A percentile compares a stretch with the other conserved stretches of the same genome.
phyloP scores from a whole-genome alignment of 441 rosid species.

The Biscutella laevigata region DNA sequence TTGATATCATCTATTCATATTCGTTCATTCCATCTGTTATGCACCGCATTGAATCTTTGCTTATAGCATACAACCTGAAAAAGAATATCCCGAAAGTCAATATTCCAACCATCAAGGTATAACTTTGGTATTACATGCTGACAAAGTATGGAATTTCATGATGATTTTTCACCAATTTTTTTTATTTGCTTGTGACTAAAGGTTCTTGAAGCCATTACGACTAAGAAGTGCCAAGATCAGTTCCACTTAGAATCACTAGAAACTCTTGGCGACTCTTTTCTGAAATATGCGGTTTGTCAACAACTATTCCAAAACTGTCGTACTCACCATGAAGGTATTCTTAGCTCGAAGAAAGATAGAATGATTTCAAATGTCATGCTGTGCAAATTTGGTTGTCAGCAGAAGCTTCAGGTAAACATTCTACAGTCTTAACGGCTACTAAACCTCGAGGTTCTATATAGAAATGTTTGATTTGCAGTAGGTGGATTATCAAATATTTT shows the following conservation, averaged over 20 bases:
- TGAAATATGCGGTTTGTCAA: slow-evolving; percentile 72
- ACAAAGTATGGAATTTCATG: not conserved
- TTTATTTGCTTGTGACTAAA: slow-evolving; percentile 15
- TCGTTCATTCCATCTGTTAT: slow-evolving; percentile 66
- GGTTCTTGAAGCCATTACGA: slow-evolving; percentile 87
- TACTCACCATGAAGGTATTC: slow-evolving; percentile 70
- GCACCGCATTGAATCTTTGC: slow-evolving; percentile 73
- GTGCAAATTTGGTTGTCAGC: slow-evolving; percentile 54
- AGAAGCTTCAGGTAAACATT: slow-evolving; percentile 57
- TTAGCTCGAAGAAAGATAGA: slow-evolving; percentile 54
- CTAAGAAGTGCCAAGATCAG: slow-evolving; percentile 70
- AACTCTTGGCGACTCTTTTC: slow-evolving; percentile 89
- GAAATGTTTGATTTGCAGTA: not conserved
- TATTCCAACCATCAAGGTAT: slow-evolving; percentile 74
- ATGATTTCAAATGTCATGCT: slow-evolving; percentile 63
- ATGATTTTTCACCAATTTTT: slow-evolving; percentile 1
- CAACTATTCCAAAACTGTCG: slow-evolving; percentile 49
- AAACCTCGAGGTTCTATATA: not conserved
- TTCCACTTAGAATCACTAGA: slow-evolving; percentile 81
- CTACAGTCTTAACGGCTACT: not conserved
- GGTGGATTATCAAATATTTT: not conserved
- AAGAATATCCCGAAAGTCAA: slow-evolving; percentile 34
- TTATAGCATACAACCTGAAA: slow-evolving; percentile 59
- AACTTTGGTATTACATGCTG: not conserved
- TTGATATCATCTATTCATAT: slow-evolving; percentile 59